A percentile compares a stretch with the other conserved stretches of the same genome.
Evolutionary conservation across 2,329 filamentous ascomycete species (phyloP).

Genomic region (Fusarium oligoseptatum): DNA sequence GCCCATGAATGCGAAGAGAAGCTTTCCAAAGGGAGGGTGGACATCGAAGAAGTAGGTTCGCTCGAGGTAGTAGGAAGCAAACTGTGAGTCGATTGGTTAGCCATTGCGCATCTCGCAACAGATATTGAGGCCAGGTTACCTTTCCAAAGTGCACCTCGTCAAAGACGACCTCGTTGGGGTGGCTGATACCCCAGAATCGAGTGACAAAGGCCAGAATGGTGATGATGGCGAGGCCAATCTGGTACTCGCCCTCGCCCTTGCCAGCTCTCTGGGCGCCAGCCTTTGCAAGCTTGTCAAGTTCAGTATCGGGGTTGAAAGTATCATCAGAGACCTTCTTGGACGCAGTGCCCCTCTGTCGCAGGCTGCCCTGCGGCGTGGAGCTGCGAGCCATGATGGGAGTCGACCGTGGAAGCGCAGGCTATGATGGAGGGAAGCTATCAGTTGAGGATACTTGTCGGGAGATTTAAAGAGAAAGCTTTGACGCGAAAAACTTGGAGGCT

Average conservation of each 20-base stretch:
- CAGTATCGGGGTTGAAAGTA: constrained; percentile 57
- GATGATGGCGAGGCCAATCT: constrained; percentile 80
- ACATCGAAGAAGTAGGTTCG: constrained; percentile 99
- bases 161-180: constrained; percentile 97
- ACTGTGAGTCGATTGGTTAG: constrained; percentile 58
- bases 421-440: constrained; percentile 33
- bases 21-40: constrained; percentile 97
- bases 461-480: background rate
- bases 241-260: constrained; percentile 84
- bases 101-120: constrained; percentile 5
- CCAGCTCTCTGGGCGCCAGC: constrained; percentile 52
- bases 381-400: constrained; percentile 60
- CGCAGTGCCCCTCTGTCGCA: constrained; percentile 70
- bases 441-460: constrained; percentile 8
- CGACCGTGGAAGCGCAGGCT: constrained; percentile 20
- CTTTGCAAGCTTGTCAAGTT: constrained; percentile 65
- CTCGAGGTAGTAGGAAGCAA: constrained; percentile 87
- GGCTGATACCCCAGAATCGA: constrained; percentile 94
- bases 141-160: constrained; percentile 99
- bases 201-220: constrained; percentile 90
- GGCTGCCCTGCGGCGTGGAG: constrained; percentile 67
- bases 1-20: constrained; percentile 95
- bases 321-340: constrained; percentile 62
- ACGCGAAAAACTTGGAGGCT: constrained; percentile 14
- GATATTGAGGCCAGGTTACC: constrained; percentile 66